Base-by-base conservation (phyloP, 768 basidiomycete species). In the Tylopilus plumbeoviolaceoides region DNA sequence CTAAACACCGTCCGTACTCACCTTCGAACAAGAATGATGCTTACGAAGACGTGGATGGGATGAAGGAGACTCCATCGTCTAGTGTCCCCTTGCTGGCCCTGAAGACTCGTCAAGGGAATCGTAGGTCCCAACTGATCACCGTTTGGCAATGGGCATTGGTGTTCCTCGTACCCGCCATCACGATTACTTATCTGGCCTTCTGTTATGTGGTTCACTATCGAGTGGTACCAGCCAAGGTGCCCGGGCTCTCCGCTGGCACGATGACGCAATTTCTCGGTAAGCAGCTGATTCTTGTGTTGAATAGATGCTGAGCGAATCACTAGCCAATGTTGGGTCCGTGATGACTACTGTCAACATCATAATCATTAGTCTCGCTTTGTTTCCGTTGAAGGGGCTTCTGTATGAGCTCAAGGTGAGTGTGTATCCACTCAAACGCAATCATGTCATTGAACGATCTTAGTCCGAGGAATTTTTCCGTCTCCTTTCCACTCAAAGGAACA, bases 401-500 rank as follows among this genome's bases (percentile, higher is more conserved):
- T 50, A 2, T 17, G 58, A 60, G 3, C 54, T 60, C 27, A 38
- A 56, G 54, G 59, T 53, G 9, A 44, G 45, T 9, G 18, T 8
- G 15, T 31, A 7, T 21, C n/a, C 5, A 3, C 15, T 30, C 27
- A 5, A 14, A 10, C n/a, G 15, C 8, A 7, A n/a, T 30, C 23
- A 15, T 30, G 18, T 17, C 5, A 41, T 30, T 51, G 9, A 56
- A 31, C 9, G 2, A 17, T 45, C 17, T 45, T 43, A 59, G 59
- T 56, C 58, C 8, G 59, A 60, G 45, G 59, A 60, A 45, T 59
- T 56, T 45, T 59, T 60, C 31, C 58, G 59, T n/a, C 54, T 60
- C 8, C 59, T 60, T 25, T 47, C 38, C 17, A 17, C 30, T 20
- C 39, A n/a, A 30, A 53, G 5, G 38, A 30, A 53, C n/a, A 30